These are phyloP conservation scores for Sechiopsis laciniata DNA, from an alignment of 306 rosid species.

Conservation along the genomic window DNA sequence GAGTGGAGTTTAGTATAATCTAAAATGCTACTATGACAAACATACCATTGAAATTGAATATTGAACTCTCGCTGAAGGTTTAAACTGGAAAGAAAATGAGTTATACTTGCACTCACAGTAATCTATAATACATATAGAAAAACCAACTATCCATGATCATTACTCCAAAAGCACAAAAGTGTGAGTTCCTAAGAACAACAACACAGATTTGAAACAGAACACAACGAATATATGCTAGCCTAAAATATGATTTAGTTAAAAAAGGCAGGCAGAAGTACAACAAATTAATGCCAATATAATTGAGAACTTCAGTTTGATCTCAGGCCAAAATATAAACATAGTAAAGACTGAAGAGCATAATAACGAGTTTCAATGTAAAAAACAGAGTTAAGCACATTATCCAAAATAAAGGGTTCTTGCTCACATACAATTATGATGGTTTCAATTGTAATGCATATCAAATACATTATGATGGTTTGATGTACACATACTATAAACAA, in stretches of 20 bases:
- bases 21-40: constrained; percentile 4
- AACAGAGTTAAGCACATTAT: neutral
- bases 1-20: neutral
- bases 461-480: constrained; percentile 2
- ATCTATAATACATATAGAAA: neutral
- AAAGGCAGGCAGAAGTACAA: neutral
- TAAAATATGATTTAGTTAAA: neutral
- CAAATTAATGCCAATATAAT: neutral
- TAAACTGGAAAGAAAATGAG: neutral
- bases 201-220: neutral
- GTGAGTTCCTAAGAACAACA: neutral
- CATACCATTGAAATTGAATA: neutral
- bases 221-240: neutral
- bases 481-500: neutral
- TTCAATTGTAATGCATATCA: neutral
- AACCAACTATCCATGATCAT: neutral
- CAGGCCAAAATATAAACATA: neutral
- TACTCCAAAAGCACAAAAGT: neutral
- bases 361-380: neutral
- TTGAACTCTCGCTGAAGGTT: neutral
- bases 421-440: neutral
- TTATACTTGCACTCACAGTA: neutral
- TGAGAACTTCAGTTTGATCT: neutral
- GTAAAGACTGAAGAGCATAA: neutral
- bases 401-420: neutral